Evolutionary conservation across 139 green algal species (phyloP).

Genomic region (Yamagishiella unicocca): DNA sequence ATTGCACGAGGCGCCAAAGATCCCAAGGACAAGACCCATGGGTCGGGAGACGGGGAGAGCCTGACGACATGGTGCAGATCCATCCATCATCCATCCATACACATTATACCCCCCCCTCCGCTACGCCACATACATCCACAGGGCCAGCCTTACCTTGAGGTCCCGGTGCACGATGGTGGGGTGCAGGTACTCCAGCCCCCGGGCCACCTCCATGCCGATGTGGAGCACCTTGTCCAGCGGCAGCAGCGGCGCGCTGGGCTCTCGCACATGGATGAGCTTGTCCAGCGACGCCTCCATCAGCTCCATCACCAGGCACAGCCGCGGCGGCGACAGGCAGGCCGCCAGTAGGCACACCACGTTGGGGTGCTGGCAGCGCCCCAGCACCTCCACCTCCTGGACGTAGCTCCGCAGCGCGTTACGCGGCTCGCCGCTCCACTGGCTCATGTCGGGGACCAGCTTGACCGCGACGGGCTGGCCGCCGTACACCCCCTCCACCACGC

Average conservation of each 20-base stretch:
- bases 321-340: conserved; percentile 7
- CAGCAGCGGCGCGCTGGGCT: background rate
- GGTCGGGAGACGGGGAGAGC: no score
- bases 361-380: conserved; percentile 25
- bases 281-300: conserved; percentile 12
- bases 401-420: conserved; percentile 5
- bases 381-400: conserved; percentile 32
- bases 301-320: conserved; percentile 32
- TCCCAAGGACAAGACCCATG: no score
- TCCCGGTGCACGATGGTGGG: conserved; percentile 31
- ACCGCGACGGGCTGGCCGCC: conserved; percentile 26
- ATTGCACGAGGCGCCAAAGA: no score
- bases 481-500: conserved; percentile 31
- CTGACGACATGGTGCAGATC: no score
- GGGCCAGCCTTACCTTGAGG: conserved; percentile 24
- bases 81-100: no score
- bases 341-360: conserved; percentile 25
- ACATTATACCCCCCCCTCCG: no score
- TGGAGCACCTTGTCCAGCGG: conserved; percentile 27
- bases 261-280: background rate
- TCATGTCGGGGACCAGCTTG: conserved; percentile 29
- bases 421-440: background rate
- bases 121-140: no score
- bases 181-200: conserved; percentile 16
- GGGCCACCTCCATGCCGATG: conserved; percentile 12